A percentile compares a stretch with the other conserved stretches of the same genome.
Conservation (phyloP, 352 stramenopile genomes). For the Pythium plurisporium region DNA sequence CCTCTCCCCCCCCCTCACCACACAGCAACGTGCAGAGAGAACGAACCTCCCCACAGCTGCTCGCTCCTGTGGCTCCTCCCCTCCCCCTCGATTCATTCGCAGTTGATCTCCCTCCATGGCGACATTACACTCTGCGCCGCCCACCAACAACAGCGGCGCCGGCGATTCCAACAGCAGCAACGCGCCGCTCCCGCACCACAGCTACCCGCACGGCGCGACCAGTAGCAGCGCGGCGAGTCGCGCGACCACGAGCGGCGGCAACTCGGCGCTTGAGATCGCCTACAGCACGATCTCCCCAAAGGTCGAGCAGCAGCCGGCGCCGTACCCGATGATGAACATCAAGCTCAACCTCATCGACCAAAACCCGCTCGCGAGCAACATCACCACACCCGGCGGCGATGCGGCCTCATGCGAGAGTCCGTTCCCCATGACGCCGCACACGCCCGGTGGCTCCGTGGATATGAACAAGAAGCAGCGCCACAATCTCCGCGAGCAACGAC, state of each 20-base stretch:
- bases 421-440: constrained; percentile 54
- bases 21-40: no score
- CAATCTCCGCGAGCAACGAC: constrained; percentile 76
- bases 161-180: background rate
- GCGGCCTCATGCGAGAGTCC: constrained; percentile 67
- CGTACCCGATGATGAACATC: constrained; percentile 80
- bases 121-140: constrained; percentile 14
- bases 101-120: constrained; percentile 7
- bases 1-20: background rate
- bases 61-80: no score
- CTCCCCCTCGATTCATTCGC: background rate
- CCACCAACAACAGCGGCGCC: background rate
- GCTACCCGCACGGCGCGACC: no score
- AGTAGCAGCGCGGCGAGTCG: background rate
- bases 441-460: constrained; percentile 47
- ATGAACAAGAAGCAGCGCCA: constrained; percentile 84
- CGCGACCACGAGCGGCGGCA: constrained; percentile 8
- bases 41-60: no score
- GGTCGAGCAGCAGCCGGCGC: constrained; percentile 40
- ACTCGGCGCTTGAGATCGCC: constrained; percentile 60
- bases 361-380: constrained; percentile 43
- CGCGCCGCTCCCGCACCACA: background rate
- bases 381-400: constrained; percentile 38
- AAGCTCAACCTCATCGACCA: constrained; percentile 82
- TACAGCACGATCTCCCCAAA: constrained; percentile 81